Evolutionary conservation across 495 filamentous ascomycete species (phyloP).

Genomic region (Neurospora sublineolata): DNA sequence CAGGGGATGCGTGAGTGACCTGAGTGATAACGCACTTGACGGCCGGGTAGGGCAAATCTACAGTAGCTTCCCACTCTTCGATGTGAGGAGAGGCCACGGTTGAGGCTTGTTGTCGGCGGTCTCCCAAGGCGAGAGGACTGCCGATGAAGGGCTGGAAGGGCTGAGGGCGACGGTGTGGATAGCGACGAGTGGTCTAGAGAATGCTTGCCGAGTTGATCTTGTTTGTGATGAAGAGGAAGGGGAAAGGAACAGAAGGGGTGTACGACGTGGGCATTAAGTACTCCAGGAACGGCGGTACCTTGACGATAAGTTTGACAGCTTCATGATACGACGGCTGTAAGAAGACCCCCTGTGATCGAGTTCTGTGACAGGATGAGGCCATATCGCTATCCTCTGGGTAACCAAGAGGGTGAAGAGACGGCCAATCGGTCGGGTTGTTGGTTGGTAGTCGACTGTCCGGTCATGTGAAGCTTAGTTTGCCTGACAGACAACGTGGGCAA

Average conservation of each 20-base stretch:
- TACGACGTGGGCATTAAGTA: background rate
- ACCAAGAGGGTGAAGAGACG: background rate
- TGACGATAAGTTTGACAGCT: background rate
- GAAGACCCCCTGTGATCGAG: background rate
- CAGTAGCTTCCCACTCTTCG: background rate
- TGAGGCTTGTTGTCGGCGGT: background rate
- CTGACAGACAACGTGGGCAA: background rate
- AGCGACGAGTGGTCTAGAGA: background rate
- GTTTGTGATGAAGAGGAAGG: background rate
- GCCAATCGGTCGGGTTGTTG: background rate
- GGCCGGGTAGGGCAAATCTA: conserved; percentile 17
- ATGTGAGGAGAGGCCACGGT: background rate
- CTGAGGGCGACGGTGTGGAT: background rate
- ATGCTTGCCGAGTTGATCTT: background rate
- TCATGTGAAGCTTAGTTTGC: background rate
- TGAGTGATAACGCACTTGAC: conserved; percentile 14
- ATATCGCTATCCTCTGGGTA: background rate
- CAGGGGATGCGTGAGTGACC: background rate
- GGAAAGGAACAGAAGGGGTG: background rate
- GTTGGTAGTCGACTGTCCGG: background rate
- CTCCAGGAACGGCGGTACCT: background rate
- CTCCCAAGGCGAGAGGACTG: background rate
- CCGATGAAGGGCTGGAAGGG: background rate
- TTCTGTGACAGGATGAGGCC: background rate
- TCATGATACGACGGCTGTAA: background rate